Base-by-base conservation (phyloP, 495 filamentous ascomycete genomes). In the Pyronema omphalodes region DNA sequence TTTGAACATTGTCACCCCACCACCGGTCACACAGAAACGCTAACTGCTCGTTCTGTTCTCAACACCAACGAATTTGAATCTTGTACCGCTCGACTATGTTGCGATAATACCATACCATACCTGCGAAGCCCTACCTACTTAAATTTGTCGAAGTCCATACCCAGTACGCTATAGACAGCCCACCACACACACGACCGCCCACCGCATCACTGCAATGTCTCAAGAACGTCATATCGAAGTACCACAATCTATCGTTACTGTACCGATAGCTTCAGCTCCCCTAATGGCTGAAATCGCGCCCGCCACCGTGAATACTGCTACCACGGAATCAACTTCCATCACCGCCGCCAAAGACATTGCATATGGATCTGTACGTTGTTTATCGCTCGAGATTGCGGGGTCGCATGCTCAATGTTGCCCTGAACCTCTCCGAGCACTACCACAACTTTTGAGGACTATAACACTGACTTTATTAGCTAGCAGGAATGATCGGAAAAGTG, bases 401-500 rank as follows among this genome's bases (percentile, higher is more conserved):
- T n/a, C 12, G 17, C 23, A 43, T 43, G 6, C 17, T 12, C 39
- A 43, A 6, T 17, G 39, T 17, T 43, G 39, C 12, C 17, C 17
- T 43, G 17, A 43, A 43, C 17, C 12, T 29, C 23, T 5, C 23
- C 5, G 23, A 1, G 23, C 23, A 29, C 23, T 29, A 29, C 23
- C 23, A 29, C 44, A 3, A 9, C 44, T 47, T 23, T 15, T 14
- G 7, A 15, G 9, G 9, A 14, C 12, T 9, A 9, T 3, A 19
- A 47, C 3, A 17, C 9, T n/a, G 44, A 19, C n/a, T 19, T 15
- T 12, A 3, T 14, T 3, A 52, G 50, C 35, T 52, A 18, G 88
- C 88, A 40, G 93, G 93, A 55, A 81, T 91, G 53, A 83, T 84
- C 18, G 93, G 91, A 56, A 99, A 99, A 71, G 78, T 85, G 57